Base-by-base conservation (phyloP, 2,329 filamentous ascomycete genomes). In the Capronia americana region DNA sequence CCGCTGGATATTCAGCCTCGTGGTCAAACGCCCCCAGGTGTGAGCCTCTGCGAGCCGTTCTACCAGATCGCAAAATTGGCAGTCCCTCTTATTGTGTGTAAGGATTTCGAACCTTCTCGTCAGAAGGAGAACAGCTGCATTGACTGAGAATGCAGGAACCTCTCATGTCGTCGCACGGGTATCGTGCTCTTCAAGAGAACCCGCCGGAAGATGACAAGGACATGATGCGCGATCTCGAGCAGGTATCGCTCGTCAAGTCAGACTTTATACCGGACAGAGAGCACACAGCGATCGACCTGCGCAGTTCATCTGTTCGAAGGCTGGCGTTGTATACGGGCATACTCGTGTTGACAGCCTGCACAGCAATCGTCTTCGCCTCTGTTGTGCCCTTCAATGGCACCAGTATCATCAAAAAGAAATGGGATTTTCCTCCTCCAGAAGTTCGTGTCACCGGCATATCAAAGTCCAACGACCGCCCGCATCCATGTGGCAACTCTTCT, bases 381-480 rank as follows among this genome's bases (percentile, higher is more conserved):
- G 38, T 58, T 20, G 56, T 58, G 20, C 56, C 56, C 6, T 58
- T 58, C 38, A 58, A 58, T 10, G 56, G 56, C 56, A 46, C n/a
- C 20, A 10, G 11, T 12, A 14, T 11, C n/a, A 14, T 11, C n/a
- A 58, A 20, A 26, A 58, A 12, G 38, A 58, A 58, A 58, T 58
- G 56, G 56, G 34, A 46, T 7, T 34, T 48, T 7, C 56, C 56
- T 26, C 55, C 56, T 46, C 56, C 56, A 46, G 56, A 58, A 20
- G 34, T 46, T 1, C 56, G 48, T 30, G 56, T 58, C n/a, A 2
- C n/a, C 34, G 38, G 34, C 10, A 28, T 17, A 28, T 58, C 56
- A 30, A 58, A 58, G n/a, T 58, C 20, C 11, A 58, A 58, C 23
- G 56, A 58, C 34, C 56, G 56, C 10, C 56, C 20, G 38, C 56